phyloP scores from a whole-genome alignment of 257 asterid genomes.

The Capsicum pubescens region DNA sequence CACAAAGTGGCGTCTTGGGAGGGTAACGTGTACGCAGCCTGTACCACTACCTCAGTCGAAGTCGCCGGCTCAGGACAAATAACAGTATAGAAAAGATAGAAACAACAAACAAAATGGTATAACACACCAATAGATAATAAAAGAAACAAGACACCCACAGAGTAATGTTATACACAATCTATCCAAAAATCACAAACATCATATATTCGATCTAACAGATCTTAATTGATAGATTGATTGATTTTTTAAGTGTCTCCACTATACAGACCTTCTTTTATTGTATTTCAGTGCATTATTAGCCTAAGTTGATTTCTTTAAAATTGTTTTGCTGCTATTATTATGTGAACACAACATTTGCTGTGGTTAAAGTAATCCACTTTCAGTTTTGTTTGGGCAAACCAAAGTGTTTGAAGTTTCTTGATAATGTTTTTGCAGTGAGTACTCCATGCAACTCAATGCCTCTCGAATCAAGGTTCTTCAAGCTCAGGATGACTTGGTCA shows the following conservation, averaged over 20 bases:
- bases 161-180: too few species aligned
- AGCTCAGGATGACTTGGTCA: slow-evolving; percentile 90
- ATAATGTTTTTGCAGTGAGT: slow-evolving; percentile 57
- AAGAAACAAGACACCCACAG: too few species aligned
- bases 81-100: too few species aligned
- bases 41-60: too few species aligned
- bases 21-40: too few species aligned
- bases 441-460: slow-evolving; percentile 86
- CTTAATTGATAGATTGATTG: slow-evolving; percentile 1
- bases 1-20: too few species aligned
- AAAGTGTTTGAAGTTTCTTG: not conserved
- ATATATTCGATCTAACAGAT: not conserved
- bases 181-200: too few species aligned
- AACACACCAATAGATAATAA: too few species aligned
- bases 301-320: not conserved
- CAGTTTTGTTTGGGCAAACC: not conserved
- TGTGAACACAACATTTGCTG: slow-evolving; percentile 7
- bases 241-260: not conserved
- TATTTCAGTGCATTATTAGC: not conserved
- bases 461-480: slow-evolving; percentile 89
- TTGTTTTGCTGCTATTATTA: slow-evolving; percentile 13
- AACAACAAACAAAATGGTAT: too few species aligned
- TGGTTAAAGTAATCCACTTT: not conserved
- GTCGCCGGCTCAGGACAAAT: too few species aligned
- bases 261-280: not conserved